Percentiles rank a stretch among this genome's conserved stretches.
Conservation (phyloP, 345 rosid species). For the Ceriops decandra region DNA sequence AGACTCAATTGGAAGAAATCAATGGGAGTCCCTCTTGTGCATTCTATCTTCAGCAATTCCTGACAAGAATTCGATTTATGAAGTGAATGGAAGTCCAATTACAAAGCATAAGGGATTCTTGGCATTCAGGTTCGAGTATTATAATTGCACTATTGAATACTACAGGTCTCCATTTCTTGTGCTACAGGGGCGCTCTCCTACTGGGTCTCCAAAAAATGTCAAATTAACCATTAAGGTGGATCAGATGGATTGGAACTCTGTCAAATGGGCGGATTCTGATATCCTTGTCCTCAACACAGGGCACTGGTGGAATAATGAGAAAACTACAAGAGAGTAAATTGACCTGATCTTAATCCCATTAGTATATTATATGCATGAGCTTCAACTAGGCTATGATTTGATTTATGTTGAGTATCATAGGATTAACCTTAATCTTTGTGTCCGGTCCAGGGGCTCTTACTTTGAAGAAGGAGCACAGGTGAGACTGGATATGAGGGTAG, state of each 20-base stretch:
- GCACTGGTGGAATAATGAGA: slow-evolving; percentile 97
- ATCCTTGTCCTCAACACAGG: slow-evolving; percentile 79
- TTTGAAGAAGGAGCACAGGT: slow-evolving; percentile 76
- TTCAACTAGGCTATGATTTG: not conserved
- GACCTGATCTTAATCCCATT: not conserved
- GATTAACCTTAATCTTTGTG: not conserved
- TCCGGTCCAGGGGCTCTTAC: slow-evolving; percentile 66
- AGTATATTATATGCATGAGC: not conserved
- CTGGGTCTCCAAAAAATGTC: slow-evolving; percentile 45
- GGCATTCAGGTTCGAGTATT: slow-evolving; percentile 69
- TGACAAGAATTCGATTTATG: slow-evolving; percentile 56
- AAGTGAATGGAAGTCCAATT: slow-evolving; percentile 81
- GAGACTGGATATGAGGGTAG: slow-evolving; percentile 51
- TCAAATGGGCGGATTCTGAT: slow-evolving; percentile 77
- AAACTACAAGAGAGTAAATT: slow-evolving; percentile 77
- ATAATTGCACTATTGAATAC: slow-evolving; percentile 85
- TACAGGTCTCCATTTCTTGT: slow-evolving; percentile 88
- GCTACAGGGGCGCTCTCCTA: slow-evolving; percentile 72
- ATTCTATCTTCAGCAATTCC: slow-evolving; percentile 66
- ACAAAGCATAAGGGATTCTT: slow-evolving; percentile 88
- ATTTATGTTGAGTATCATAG: too few relatives aligned
- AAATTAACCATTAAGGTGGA: slow-evolving; percentile 76
- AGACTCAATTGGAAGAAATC: slow-evolving; percentile 94
- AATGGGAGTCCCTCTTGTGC: slow-evolving; percentile 94
- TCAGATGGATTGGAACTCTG: slow-evolving; percentile 72